phyloP scores from a whole-genome alignment of 805 yeast genomes.

The Candida morakotiae region DNA sequence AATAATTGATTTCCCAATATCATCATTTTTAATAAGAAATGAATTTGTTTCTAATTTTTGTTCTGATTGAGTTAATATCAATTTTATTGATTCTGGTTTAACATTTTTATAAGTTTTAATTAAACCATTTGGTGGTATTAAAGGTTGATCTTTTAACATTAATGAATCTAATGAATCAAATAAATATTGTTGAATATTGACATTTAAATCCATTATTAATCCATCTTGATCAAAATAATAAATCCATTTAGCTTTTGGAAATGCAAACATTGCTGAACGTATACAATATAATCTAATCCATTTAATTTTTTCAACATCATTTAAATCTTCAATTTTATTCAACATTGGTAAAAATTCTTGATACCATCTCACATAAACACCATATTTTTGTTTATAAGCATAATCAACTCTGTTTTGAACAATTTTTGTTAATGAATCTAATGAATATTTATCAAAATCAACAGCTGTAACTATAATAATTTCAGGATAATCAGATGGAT shows the following conservation, averaged over 20 bases:
- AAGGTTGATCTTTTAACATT: conserved; percentile 65
- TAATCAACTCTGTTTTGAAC: conserved; percentile 87
- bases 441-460: conserved; percentile 65
- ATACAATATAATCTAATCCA: conserved; percentile 66
- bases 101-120: conserved; percentile 65
- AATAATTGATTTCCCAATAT: conserved; percentile 61
- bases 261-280: conserved; percentile 89
- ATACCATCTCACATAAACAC: conserved; percentile 77
- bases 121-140: conserved; percentile 63
- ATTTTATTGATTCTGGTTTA: conserved; percentile 48
- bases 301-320: conserved; percentile 39
- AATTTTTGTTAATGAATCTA: conserved; percentile 57
- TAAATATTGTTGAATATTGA: conserved; percentile 58
- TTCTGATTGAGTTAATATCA: conserved; percentile 69
- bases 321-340: conserved; percentile 38
- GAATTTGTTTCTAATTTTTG: conserved; percentile 63
- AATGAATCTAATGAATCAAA: conserved; percentile 58
- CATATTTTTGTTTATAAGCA: conserved; percentile 77
- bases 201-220: conserved; percentile 65
- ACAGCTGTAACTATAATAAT: conserved; percentile 74
- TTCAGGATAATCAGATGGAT: conserved; percentile 46
- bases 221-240: conserved; percentile 85
- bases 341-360: conserved; percentile 75
- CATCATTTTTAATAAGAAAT: conserved; percentile 65
- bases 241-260: conserved; percentile 86